Evolutionary conservation across 1,139 yeast genomes (phyloP).

Genomic region (Saccharomyces pastorianus): DNA sequence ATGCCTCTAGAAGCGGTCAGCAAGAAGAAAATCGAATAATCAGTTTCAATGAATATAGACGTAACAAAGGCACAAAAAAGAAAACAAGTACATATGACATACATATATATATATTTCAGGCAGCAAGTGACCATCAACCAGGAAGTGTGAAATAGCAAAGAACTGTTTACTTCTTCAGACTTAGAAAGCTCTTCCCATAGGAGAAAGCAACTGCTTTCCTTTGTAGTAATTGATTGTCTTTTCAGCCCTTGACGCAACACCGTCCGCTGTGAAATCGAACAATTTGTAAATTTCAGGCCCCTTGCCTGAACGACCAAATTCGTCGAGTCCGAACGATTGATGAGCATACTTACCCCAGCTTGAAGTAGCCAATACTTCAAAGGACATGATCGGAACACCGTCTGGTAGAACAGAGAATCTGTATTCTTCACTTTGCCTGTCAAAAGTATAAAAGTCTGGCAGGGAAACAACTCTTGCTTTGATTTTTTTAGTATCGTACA

Average conservation of each 20-base stretch:
- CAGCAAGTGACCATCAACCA: not conserved
- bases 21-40: not conserved
- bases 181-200: slow-evolving; percentile 68
- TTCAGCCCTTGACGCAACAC: slow-evolving; percentile 75
- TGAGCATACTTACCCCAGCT: slow-evolving; percentile 95
- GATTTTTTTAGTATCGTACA: slow-evolving; percentile 50
- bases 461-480: slow-evolving; percentile 77
- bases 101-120: not conserved
- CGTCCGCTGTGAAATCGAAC: slow-evolving; percentile 87
- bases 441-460: slow-evolving; percentile 88
- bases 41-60: not conserved
- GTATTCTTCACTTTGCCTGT: slow-evolving; percentile 70
- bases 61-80: not conserved
- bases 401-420: slow-evolving; percentile 81
- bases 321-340: slow-evolving; percentile 88
- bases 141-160: not conserved
- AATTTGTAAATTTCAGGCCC: slow-evolving; percentile 69
- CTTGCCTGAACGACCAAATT: slow-evolving; percentile 95
- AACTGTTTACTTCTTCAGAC: not conserved
- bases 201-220: slow-evolving; percentile 62
- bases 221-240: slow-evolving; percentile 75
- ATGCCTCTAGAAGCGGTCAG: not conserved
- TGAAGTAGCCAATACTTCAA: slow-evolving; percentile 82
- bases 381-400: slow-evolving; percentile 83
- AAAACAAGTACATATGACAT: not conserved